A percentile compares a stretch with the other conserved stretches of the same genome.
phyloP scores from a whole-genome alignment of 2,329 filamentous ascomycete species.

The Verticillium isaacii region DNA sequence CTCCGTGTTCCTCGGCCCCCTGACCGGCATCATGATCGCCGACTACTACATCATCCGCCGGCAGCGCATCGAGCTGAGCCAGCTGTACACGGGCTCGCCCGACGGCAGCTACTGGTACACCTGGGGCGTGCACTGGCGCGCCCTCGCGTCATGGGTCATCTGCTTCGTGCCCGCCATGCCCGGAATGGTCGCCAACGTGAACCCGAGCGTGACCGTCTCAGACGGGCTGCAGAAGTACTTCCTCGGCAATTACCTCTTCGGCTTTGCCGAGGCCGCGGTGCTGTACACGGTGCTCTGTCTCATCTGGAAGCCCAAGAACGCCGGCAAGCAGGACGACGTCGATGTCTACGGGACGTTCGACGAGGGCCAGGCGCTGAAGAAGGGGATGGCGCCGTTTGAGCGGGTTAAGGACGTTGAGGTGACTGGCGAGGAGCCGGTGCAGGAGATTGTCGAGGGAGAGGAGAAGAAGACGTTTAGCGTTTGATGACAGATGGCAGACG shows the following conservation, averaged over 20 bases:
- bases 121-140: slow-evolving; percentile 17
- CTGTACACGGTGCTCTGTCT: slow-evolving; percentile 10
- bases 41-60: slow-evolving; percentile 26
- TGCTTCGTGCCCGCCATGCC: slow-evolving; percentile 23
- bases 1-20: slow-evolving; percentile 21
- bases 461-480: not conserved
- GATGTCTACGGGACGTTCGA: slow-evolving; percentile 13
- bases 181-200: slow-evolving; percentile 18
- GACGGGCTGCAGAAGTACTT: slow-evolving; percentile 16
- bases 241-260: slow-evolving; percentile 13
- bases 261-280: slow-evolving; percentile 8
- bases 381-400: slow-evolving; percentile 11
- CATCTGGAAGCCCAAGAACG: slow-evolving; percentile 6
- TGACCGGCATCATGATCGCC: slow-evolving; percentile 22
- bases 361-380: slow-evolving; percentile 7
- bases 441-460: not conserved
- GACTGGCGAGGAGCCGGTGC: not conserved
- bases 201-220: slow-evolving; percentile 8
- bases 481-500: not conserved
- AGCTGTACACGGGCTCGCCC: slow-evolving; percentile 26
- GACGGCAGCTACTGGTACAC: slow-evolving; percentile 32
- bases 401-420: slow-evolving; percentile 1
- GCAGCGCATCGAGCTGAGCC: slow-evolving; percentile 28
- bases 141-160: slow-evolving; percentile 17
- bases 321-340: slow-evolving; percentile 8